These are phyloP conservation scores for Zea luxurians DNA, from an alignment of 176 grass and related monocot species.

Conservation along the genomic window DNA sequence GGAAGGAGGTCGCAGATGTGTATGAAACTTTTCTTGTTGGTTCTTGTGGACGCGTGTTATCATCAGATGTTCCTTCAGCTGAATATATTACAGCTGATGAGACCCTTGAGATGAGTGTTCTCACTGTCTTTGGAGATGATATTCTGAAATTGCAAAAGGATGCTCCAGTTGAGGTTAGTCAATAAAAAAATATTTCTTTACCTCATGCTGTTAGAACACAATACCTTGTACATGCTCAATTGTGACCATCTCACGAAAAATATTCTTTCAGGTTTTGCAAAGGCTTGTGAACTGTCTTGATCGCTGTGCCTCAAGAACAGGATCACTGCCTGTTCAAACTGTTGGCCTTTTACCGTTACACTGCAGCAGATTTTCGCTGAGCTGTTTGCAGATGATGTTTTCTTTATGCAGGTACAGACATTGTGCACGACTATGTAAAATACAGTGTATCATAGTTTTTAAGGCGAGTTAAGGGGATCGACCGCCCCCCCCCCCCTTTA, in stretches of 20 bases:
- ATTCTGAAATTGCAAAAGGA: conserved; percentile 81
- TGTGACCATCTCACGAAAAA: conserved; percentile 8
- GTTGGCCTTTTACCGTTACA: conserved; percentile 86
- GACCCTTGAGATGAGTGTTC: conserved; percentile 85
- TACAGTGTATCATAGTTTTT: not conserved
- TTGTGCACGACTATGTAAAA: not conserved
- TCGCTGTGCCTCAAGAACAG: conserved; percentile 93
- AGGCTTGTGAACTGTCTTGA: conserved; percentile 90
- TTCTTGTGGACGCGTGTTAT: conserved; percentile 88
- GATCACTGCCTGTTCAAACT: conserved; percentile 86
- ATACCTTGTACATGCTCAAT: conserved; percentile 25
- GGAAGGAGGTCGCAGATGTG: conserved; percentile 94
- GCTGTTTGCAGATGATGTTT: conserved; percentile 96
- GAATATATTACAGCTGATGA: conserved; percentile 81
- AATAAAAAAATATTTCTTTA: conserved; percentile 23
- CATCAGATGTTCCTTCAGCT: conserved; percentile 70
- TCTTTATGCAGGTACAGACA: conserved; percentile 82
- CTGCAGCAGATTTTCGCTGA: conserved; percentile 90
- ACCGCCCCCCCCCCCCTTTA: too few relatives aligned
- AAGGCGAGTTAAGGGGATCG: too few relatives aligned
- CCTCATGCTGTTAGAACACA: conserved; percentile 15
- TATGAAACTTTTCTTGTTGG: conserved; percentile 99
- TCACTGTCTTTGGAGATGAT: conserved; percentile 67
- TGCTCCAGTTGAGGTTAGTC: conserved; percentile 80
- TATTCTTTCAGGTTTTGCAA: conserved; percentile 78